These are phyloP conservation scores for Kazachstania kunashirensis DNA, from an alignment of 805 yeast genomes.

Conservation along the genomic window DNA sequence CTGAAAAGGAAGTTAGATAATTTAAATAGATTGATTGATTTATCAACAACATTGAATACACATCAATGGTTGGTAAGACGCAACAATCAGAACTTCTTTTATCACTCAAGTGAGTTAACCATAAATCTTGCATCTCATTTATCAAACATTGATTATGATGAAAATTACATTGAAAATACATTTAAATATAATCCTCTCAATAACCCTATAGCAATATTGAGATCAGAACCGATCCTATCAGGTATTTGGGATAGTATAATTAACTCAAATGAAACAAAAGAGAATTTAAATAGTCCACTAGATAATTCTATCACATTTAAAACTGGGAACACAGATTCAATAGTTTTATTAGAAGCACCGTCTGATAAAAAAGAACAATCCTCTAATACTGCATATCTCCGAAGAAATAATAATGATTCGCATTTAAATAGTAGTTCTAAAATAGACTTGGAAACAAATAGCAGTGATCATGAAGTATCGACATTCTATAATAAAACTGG, in stretches of 20 bases:
- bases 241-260: background rate
- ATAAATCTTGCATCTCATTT: background rate
- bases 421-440: too few relatives aligned
- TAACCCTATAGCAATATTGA: background rate
- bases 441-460: too few relatives aligned
- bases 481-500: too few relatives aligned
- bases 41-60: background rate
- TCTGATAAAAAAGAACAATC: too few relatives aligned
- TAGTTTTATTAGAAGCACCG: too few relatives aligned
- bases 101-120: background rate
- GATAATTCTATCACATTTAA: too few relatives aligned
- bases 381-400: too few relatives aligned
- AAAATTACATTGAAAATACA: background rate
- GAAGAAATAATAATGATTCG: too few relatives aligned
- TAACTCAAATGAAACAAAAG: background rate
- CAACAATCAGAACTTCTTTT: background rate
- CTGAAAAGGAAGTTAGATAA: background rate
- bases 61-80: background rate
- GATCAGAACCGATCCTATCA: background rate
- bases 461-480: too few relatives aligned
- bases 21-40: background rate
- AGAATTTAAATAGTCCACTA: too few relatives aligned
- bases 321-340: too few relatives aligned
- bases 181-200: constrained; percentile 1
- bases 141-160: background rate